A percentile compares a stretch with the other conserved stretches of the same genome.
These are phyloP conservation scores for Blastomyces silverae DNA, from an alignment of 2,329 filamentous ascomycete species.

Conservation along the genomic window DNA sequence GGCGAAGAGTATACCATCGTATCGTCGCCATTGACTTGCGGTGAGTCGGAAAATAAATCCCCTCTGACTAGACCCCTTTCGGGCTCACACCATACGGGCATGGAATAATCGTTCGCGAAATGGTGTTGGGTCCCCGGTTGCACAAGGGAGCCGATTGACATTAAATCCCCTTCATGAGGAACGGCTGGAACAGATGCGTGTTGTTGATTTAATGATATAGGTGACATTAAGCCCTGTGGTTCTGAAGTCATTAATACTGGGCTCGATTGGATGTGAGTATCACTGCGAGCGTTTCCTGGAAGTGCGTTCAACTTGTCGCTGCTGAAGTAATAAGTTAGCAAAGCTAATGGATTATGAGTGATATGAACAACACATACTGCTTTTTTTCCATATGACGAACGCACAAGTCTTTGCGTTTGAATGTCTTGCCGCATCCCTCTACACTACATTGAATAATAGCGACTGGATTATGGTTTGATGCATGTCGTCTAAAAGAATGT, in stretches of 20 bases:
- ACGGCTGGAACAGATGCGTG: conserved; percentile 1
- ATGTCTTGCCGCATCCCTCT: conserved; percentile 43
- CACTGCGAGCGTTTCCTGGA: neutral
- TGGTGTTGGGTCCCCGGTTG: conserved; percentile 1
- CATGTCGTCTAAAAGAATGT: conserved; percentile 37
- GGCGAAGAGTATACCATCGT: conserved; percentile 41
- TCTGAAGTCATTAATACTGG: conserved; percentile 5
- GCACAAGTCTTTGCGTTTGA: conserved; percentile 44
- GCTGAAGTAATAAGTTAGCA: neutral
- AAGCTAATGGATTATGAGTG: neutral
- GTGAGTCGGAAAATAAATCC: conserved; percentile 30
- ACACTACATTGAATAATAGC: conserved; percentile 41
- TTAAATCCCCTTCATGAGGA: conserved; percentile 1
- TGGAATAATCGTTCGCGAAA: conserved; percentile 19
- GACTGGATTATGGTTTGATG: conserved; percentile 47
- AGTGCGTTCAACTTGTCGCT: neutral
- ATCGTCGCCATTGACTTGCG: conserved; percentile 36
- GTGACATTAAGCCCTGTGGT: neutral
- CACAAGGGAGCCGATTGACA: conserved; percentile 11
- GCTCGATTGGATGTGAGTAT: neutral
- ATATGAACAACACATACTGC: conserved; percentile 36
- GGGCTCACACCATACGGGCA: conserved; percentile 34
- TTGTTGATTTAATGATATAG: conserved; percentile 1
- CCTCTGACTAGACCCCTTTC: conserved; percentile 31
- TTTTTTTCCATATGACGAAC: conserved; percentile 44